Evolutionary conservation across 768 basidiomycete genomes (phyloP).

Genomic region (Tephrocybe sp.): DNA sequence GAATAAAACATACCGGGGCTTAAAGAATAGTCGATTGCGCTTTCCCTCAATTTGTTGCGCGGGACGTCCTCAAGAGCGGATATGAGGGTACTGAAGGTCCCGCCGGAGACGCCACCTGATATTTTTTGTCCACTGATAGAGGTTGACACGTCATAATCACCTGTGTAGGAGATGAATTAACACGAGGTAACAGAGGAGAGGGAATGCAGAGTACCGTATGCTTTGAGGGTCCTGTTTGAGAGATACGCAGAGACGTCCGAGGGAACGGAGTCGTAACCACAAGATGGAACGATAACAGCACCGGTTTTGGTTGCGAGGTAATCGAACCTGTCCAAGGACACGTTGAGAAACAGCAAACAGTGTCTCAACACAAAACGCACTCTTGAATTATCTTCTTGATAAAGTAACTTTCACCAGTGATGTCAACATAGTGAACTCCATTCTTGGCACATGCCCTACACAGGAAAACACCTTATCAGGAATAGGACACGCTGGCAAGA

Average conservation of each 20-base stretch:
- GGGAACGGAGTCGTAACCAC: constrained; percentile 78
- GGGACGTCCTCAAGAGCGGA: constrained; percentile 38
- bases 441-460: constrained; percentile 70
- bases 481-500: not conserved
- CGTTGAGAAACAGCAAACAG: not conserved
- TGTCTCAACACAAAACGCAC: constrained; percentile 34
- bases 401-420: constrained; percentile 75
- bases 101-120: constrained; percentile 59
- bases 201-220: constrained; percentile 18
- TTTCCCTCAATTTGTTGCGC: constrained; percentile 30
- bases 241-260: constrained; percentile 71
- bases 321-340: constrained; percentile 52
- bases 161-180: constrained; percentile 7
- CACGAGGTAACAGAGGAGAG: not conserved
- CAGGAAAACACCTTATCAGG: not conserved
- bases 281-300: constrained; percentile 77
- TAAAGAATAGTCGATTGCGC: constrained; percentile 32
- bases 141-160: constrained; percentile 39
- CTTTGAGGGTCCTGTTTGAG: constrained; percentile 68
- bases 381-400: constrained; percentile 58
- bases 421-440: constrained; percentile 84
- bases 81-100: constrained; percentile 52
- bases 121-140: constrained; percentile 57
- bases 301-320: constrained; percentile 68
- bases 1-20: constrained; percentile 38